A percentile compares a stretch with the other conserved stretches of the same genome.
Evolutionary conservation across 108 stramenopile species (phyloP).

Genomic region (Cyclotella baltica): DNA sequence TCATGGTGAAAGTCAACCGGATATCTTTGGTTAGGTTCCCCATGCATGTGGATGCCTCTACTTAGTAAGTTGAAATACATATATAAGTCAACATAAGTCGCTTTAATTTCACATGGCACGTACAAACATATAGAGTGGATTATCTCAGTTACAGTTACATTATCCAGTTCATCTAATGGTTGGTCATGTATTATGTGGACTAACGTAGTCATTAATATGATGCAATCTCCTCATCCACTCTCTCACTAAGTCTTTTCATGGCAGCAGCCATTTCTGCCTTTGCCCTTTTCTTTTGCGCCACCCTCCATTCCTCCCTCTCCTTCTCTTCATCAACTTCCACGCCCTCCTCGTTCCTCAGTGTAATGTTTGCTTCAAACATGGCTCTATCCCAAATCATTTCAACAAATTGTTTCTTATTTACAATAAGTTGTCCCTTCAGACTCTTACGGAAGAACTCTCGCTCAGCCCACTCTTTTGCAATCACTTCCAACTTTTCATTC

Average conservation of each 20-base stretch:
- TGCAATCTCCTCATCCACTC: background rate
- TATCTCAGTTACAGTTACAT: too few species aligned
- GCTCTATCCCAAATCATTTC: constrained; percentile 84
- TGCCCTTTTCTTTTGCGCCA: constrained; percentile 54
- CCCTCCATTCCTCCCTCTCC: constrained; percentile 53
- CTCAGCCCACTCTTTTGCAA: constrained; percentile 84
- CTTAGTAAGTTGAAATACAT: too few species aligned
- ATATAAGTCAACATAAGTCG: too few species aligned
- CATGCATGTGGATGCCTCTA: too few species aligned
- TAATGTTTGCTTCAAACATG: constrained; percentile 75
- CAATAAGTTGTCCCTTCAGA: constrained; percentile 47
- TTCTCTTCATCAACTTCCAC: constrained; percentile 39
- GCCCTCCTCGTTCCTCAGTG: constrained; percentile 62
- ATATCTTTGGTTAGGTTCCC: too few species aligned
- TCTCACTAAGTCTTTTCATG: constrained; percentile 1
- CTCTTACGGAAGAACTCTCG: constrained; percentile 75
- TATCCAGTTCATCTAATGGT: too few species aligned
- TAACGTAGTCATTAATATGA: background rate
- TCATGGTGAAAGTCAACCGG: too few species aligned
- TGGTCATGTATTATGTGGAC: background rate
- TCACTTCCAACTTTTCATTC: constrained; percentile 60
- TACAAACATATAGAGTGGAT: too few species aligned
- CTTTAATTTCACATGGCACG: too few species aligned
- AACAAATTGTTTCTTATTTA: constrained; percentile 72
- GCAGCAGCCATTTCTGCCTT: constrained; percentile 24